These are phyloP conservation scores for Aspergillus felis DNA, from an alignment of 2,329 filamentous ascomycete species.

Conservation along the genomic window DNA sequence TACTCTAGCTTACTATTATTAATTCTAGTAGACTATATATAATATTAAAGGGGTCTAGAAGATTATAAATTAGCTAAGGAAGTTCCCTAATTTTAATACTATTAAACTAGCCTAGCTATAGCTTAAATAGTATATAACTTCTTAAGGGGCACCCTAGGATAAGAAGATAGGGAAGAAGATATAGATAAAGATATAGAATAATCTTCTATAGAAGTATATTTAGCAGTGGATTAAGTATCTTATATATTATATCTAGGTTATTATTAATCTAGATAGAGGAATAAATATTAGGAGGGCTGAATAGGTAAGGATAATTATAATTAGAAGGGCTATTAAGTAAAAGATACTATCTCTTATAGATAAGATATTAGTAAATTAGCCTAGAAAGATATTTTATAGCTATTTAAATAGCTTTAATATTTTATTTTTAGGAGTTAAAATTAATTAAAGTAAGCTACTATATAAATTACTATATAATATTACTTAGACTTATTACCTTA, in stretches of 20 bases:
- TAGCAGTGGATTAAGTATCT: conserved; percentile 6
- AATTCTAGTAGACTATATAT: neutral
- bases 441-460: no score
- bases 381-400: neutral
- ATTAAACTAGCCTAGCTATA: no score
- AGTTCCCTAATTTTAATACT: no score
- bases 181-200: conserved; percentile 1
- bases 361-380: no score
- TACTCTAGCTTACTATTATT: neutral
- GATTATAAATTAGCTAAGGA: no score
- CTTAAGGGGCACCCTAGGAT: neutral
- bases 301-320: neutral
- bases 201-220: conserved; percentile 1
- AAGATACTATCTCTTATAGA: neutral
- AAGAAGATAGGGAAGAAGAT: neutral
- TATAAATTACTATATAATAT: no score
- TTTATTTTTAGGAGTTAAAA: no score
- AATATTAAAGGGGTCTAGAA: no score
- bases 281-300: conserved; percentile 7
- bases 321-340: neutral
- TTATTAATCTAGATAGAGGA: conserved; percentile 5
- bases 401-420: no score
- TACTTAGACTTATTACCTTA: no score
- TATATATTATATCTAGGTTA: conserved; percentile 4
- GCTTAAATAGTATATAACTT: neutral